phyloP scores from a whole-genome alignment of 805 yeast genomes.

The Myxozyma neglecta region DNA sequence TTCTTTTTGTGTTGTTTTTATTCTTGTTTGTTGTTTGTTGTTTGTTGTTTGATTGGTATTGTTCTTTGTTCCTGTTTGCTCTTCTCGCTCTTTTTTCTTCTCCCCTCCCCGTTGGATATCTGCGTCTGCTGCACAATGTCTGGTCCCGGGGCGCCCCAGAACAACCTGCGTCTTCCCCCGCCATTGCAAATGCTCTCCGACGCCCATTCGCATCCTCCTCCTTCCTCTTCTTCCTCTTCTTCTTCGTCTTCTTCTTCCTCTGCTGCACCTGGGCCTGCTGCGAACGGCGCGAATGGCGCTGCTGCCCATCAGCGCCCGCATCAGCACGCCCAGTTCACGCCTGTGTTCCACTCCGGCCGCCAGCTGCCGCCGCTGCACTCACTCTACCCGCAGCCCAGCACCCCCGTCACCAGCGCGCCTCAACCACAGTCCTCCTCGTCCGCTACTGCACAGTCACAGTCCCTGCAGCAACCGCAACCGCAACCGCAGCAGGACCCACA shows the following conservation, averaged over 20 bases:
- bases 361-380: slow-evolving; percentile 14
- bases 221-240: too few relatives aligned
- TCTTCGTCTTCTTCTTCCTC: too few relatives aligned
- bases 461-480: slow-evolving; percentile 7
- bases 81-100: background rate
- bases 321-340: background rate
- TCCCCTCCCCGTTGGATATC: background rate
- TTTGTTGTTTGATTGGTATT: background rate
- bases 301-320: too few relatives aligned
- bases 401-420: slow-evolving; percentile 1
- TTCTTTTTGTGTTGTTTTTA: background rate
- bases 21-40: background rate
- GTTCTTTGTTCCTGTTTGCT: background rate
- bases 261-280: too few relatives aligned
- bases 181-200: slow-evolving; percentile 22
- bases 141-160: slow-evolving; percentile 8
- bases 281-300: too few relatives aligned
- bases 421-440: background rate
- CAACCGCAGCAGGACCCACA: slow-evolving; percentile 16
- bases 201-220: background rate
- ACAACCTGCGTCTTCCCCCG: slow-evolving; percentile 23
- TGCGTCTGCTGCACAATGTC: background rate
- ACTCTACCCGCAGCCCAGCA: slow-evolving; percentile 11
- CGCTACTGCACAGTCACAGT: background rate
- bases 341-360: slow-evolving; percentile 12